These are phyloP conservation scores for Coleophoma crateriformis DNA, from an alignment of 2,329 filamentous ascomycete genomes.

Conservation along the genomic window DNA sequence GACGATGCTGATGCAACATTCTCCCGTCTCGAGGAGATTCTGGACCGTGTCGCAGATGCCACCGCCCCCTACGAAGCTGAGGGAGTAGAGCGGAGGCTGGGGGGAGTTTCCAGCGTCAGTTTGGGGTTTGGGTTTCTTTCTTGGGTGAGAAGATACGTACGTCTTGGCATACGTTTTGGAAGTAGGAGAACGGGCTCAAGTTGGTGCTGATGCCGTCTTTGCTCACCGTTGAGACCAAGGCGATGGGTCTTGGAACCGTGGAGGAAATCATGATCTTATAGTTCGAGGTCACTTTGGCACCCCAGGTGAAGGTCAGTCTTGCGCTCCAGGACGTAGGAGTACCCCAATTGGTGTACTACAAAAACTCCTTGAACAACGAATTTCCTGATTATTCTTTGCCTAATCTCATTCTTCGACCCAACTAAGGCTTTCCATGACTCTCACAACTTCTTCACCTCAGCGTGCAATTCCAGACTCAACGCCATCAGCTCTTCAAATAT, in stretches of 20 bases:
- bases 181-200: slow-evolving; percentile 80
- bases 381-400: too few species aligned
- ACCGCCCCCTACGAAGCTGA: slow-evolving; percentile 38
- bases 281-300: slow-evolving; percentile 50
- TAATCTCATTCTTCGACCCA: slow-evolving; percentile 40
- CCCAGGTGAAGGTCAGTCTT: too few species aligned
- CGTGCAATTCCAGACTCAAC: too few species aligned
- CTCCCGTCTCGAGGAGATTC: slow-evolving; percentile 63
- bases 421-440: neutral
- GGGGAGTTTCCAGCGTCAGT: neutral
- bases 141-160: neutral
- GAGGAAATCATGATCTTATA: slow-evolving; percentile 85
- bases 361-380: too few species aligned
- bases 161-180: slow-evolving; percentile 74
- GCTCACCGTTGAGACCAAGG: slow-evolving; percentile 47
- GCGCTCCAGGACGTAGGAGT: too few species aligned
- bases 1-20: slow-evolving; percentile 83
- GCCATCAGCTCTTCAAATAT: too few species aligned
- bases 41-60: slow-evolving; percentile 68
- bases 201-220: slow-evolving; percentile 60
- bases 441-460: too few species aligned
- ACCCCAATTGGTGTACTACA: too few species aligned
- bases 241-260: slow-evolving; percentile 77
- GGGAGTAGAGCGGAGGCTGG: slow-evolving; percentile 66
- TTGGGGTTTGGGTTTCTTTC: neutral